These are phyloP conservation scores for Epithele typhae DNA, from an alignment of 768 basidiomycete species.

Conservation along the genomic window DNA sequence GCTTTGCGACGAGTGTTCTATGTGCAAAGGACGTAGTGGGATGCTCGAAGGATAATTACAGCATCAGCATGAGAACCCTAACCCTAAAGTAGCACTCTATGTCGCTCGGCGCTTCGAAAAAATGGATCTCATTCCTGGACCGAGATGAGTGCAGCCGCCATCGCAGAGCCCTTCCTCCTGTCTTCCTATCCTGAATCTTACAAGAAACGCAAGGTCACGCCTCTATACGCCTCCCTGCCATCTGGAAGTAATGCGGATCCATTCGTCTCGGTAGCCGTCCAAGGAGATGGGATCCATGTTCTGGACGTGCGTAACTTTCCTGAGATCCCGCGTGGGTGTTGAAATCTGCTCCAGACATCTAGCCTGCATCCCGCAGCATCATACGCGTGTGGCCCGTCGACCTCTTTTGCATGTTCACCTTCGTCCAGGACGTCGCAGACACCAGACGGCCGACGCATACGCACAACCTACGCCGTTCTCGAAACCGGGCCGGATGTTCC, in stretches of 20 bases:
- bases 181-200: slow-evolving; percentile 30
- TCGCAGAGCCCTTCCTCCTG: slow-evolving; percentile 36
- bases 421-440: slow-evolving; percentile 37
- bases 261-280: slow-evolving; percentile 62
- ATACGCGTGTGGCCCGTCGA: slow-evolving; percentile 65
- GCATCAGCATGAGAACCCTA: slow-evolving; percentile 8
- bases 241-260: slow-evolving; percentile 36
- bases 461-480: slow-evolving; percentile 55
- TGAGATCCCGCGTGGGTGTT: background rate
- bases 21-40: slow-evolving; percentile 6
- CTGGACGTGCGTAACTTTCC: slow-evolving; percentile 51
- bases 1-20: background rate
- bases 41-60: slow-evolving; percentile 11
- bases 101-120: background rate
- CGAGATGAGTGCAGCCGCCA: slow-evolving; percentile 30
- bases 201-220: slow-evolving; percentile 10
- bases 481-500: slow-evolving; percentile 42
- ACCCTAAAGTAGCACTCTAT: slow-evolving; percentile 9
- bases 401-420: slow-evolving; percentile 56
- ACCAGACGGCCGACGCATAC: slow-evolving; percentile 28
- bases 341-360: slow-evolving; percentile 40
- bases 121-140: slow-evolving; percentile 8
- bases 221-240: slow-evolving; percentile 8
- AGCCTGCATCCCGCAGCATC: slow-evolving; percentile 64
- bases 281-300: slow-evolving; percentile 73